Evolutionary conservation across 345 rosid genomes (phyloP), one percentile per base, ranked within the genome.

Genomic region (Microcos paniculata): DNA sequence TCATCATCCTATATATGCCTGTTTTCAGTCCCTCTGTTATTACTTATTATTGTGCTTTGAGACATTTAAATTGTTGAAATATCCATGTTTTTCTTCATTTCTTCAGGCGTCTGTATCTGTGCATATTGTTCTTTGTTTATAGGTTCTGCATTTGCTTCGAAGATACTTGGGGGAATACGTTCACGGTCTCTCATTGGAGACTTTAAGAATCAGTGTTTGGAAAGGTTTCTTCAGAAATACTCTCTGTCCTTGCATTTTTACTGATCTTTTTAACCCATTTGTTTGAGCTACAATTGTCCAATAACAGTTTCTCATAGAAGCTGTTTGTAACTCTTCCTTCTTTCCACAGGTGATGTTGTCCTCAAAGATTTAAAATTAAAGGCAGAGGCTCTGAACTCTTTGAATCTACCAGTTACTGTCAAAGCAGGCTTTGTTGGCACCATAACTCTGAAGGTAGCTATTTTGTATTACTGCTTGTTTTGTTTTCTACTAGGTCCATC

Each of bases 341-440:
- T 75, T 78, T 69, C 69, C 74, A 74, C 76, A 96, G 99, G 99
- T 58, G 98, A 96, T 86, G 98, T 96, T 79, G 96, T 93, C 74
- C 98, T 96, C 70, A 93, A 91, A 83, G 97, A 96, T 87, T 86
- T 96, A 84, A 90, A 88, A 67, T 78, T 96, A 84, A 96, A 93
- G 88, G 94, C 98, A 0, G 99, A 96, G 84, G 98, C 99, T 40
- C 85, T 96, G 45, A 96, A 93, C 85, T 85, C 98, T 14, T 84
- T 96, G 70, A 92, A 90, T 73, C 98, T 96, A 79, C 99, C 99
- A 11, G 96, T 96, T 45, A 90, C 92, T 70, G 99, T 92, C 70
- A 93, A 92, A 92, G 97, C 97, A 75, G 99, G 99, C 79, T 96
- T 96, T 90, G 88, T 96, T 64, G 99, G 99, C 30, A 87, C 94